Base-by-base conservation (phyloP, 345 rosid species). In the Limnanthes douglasii region DNA sequence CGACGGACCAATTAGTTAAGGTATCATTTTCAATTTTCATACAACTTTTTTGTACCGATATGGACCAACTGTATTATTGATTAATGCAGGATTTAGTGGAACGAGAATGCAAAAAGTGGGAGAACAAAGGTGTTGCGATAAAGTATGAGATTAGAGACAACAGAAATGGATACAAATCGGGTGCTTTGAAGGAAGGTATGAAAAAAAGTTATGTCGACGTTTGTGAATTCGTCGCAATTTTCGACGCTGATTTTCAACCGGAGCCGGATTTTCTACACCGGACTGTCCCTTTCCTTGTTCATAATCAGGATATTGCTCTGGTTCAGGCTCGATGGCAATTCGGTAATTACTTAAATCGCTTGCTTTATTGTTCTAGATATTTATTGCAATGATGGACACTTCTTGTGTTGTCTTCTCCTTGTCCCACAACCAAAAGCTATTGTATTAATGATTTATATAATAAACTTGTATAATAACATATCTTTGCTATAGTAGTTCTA, bases 231-330 rank as follows among this genome's bases (percentile, higher is more conserved):
- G 66, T 65, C 1, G 71, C 66, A 5, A 60, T 73, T 21, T 65
- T 66, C 13, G 71, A 70, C 31, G 73, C 75, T 5, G 82, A 77
- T 59, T 70, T 70, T 46, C 69, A 54, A 39, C 76, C 76, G 8
- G 60, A 68, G 2, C 66, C 78, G 9, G 61, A 59, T 48, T 67
- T 59, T 21, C 66, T 67, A 18, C 18, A 24, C 42, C 73, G 65
- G 2, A 17, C 64, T 29, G 16, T 67, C 15, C 66, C 73, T 2
- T 73, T 52, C 27, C 68, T 66, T 10, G 45, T 58, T 8, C 59
- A 53, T 40, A 67, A 64, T 41, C 66, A 69, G 3, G 50, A 65
- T 7, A 44, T 70, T 27, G 69, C 64, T 42, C 79, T 65, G 24
- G 67, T 60, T 60, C 76, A 58, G 41, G 56, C 75, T 48, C 60